Evolutionary conservation across 495 filamentous ascomycete species (phyloP), one percentile per base, ranked within the genome.

Genomic region (Penicillium samsonianum): DNA sequence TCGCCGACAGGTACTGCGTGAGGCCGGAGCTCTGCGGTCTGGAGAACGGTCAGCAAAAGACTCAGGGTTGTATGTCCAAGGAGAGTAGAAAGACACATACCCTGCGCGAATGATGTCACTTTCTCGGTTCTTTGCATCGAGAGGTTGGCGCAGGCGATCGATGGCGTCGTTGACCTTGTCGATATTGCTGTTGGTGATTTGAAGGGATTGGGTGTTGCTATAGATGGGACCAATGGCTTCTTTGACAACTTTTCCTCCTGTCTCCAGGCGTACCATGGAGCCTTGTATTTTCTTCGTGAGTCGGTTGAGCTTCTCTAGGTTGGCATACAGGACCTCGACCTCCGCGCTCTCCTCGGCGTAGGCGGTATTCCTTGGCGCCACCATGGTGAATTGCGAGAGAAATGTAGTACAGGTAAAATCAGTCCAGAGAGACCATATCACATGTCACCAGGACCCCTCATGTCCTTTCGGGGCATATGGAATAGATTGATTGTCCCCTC

Each of bases 261-360:
- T 85, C 60, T 96, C 90, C 12, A 99, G 76, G 63, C 93, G 84
- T 30, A 85, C 85, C 50, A 96, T 80, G 26, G 91, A 95, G 19
- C 89, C 86, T 70, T 92, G 85, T 60, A 99, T 96, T 78, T 95
- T 96, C 75, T 92, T 96, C 30, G 90, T 96, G 64, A 98, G 82
- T 48, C 75, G 67, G 56, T 86, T 84, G 60, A 86, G 79, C 73
- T 87, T 88, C 57, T 83, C 80, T 53, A 87, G 78, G 65, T 85
- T 85, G 46, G 86, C 85, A 58, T 80, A 82, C 17, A 89, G 70
- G 31, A 88, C 84, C 69, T 88, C 86, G 42, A 89, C 86, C 72
- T 89, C 86, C 1, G 86, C 86, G 67, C 83, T 82, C 69, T 89
- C 86, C 75, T 89, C 86, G n/a, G 82, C 84, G 68, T 82, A 80